phyloP scores from a whole-genome alignment of 176 grass and related monocot species.

The sorghum (Sorghum bicolor) region Sorghum_bicolor_NCBIv3 NC_012874.2:36681001-36681500 shows the following conservation, averaged over 20 bases:
- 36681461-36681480: background rate
- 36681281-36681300: background rate
- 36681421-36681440: background rate
- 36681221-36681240: background rate
- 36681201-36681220: background rate
- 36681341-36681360: background rate
- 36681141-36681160: background rate
- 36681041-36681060: conserved; percentile 42
- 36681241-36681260: background rate
- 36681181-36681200: background rate
- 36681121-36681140: background rate
- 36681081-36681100: background rate
- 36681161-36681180: background rate
- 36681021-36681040: conserved; percentile 74
- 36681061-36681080: background rate
- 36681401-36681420: background rate
- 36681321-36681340: background rate
- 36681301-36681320: background rate
- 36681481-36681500: background rate
- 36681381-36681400: background rate
- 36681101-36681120: background rate
- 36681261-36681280: background rate
- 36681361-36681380: background rate
- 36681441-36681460: background rate
- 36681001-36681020: conserved; percentile 58